Evolutionary conservation across 257 asterid genomes (phyloP).

Genomic region (Penstemon barbatus): DNA sequence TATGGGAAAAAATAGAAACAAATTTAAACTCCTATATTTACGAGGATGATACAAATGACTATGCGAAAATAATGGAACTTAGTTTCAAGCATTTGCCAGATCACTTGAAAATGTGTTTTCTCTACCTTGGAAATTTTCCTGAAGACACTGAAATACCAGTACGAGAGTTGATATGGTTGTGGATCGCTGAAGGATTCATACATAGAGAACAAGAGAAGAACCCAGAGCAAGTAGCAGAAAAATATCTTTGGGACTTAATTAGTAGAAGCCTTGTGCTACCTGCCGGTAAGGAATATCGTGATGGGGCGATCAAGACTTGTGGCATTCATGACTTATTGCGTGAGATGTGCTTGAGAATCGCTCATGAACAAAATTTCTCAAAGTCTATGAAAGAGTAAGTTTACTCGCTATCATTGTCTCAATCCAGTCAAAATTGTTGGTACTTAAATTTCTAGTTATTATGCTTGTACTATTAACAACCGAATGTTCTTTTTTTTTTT

Average conservation of each 20-base stretch:
- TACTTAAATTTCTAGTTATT: not conserved
- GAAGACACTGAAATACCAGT: conserved; percentile 17
- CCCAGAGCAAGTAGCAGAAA: conserved; percentile 1
- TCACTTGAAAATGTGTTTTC: no score
- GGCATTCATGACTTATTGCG: conserved; percentile 1
- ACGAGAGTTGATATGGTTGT: not conserved
- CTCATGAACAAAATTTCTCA: not conserved
- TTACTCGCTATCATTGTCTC: not conserved
- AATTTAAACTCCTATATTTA: no score
- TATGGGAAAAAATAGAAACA: no score
- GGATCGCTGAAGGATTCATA: conserved; percentile 18
- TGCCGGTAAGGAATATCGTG: not conserved
- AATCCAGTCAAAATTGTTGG: no score
- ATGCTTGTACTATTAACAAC: not conserved
- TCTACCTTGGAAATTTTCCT: no score
- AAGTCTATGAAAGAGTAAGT: not conserved
- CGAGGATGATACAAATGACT: no score
- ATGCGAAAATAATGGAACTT: no score
- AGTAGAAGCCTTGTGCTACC: conserved; percentile 12
- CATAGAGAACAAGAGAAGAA: not conserved
- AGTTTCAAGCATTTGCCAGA: no score
- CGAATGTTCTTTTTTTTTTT: not conserved
- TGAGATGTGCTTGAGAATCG: not conserved
- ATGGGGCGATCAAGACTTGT: no score
- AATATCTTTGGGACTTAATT: conserved; percentile 1